Evolutionary conservation across 257 asterid genomes (phyloP).

Genomic region (Capsicum rhomboideum): DNA sequence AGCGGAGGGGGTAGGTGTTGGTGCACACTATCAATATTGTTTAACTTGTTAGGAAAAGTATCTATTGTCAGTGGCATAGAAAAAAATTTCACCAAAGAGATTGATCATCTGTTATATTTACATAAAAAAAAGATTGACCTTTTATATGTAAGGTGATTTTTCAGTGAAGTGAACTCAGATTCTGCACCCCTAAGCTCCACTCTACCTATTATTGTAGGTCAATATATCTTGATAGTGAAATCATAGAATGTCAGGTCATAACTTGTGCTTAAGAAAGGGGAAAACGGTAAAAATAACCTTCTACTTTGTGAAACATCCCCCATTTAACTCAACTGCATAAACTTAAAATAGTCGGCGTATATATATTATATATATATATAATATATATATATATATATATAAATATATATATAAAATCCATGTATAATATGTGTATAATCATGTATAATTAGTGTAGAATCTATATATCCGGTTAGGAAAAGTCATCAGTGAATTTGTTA

Average conservation of each 20-base stretch:
- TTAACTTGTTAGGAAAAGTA: not conserved
- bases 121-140: not conserved
- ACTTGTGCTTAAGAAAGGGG: not conserved
- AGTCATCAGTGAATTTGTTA: not conserved
- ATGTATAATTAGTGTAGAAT: no score
- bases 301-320: not conserved
- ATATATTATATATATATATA: no score
- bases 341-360: no score
- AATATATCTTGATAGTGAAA: not conserved
- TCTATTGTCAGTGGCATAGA: not conserved
- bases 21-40: not conserved
- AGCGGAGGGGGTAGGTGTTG: no score
- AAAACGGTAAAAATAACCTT: not conserved
- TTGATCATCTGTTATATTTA: not conserved
- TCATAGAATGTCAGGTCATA: not conserved
- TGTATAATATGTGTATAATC: no score
- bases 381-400: no score
- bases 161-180: not conserved
- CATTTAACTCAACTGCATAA: no score
- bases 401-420: no score
- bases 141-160: not conserved
- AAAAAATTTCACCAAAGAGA: not conserved
- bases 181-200: not conserved
- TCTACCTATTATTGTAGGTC: not conserved
- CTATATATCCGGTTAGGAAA: no score